Evolutionary conservation across 192 early-diverging fungal species (phyloP).

Genomic region (Podila epicladia): DNA sequence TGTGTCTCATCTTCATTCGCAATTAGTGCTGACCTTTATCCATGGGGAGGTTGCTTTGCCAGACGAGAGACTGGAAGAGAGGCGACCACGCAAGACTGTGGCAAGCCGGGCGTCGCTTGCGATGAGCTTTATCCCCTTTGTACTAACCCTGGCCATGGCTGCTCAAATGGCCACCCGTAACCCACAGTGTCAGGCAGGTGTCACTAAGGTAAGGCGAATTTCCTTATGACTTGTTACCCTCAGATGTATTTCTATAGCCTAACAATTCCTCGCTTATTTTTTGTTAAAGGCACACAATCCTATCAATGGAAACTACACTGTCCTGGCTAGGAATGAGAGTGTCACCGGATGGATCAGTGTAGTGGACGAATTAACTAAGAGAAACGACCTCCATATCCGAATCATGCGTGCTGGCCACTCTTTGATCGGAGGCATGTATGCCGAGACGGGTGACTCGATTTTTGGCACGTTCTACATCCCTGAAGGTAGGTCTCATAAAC

Average conservation of each 20-base stretch:
- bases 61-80: slow-evolving; percentile 41
- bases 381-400: slow-evolving; percentile 65
- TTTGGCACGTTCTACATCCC: slow-evolving; percentile 87
- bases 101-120: slow-evolving; percentile 17
- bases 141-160: slow-evolving; percentile 39
- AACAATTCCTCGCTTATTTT: background rate
- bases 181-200: slow-evolving; percentile 59
- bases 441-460: slow-evolving; percentile 71
- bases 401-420: slow-evolving; percentile 90
- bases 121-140: slow-evolving; percentile 51
- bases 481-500: slow-evolving; percentile 63
- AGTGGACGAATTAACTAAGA: slow-evolving; percentile 61
- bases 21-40: slow-evolving; percentile 33
- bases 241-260: background rate
- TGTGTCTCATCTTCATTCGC: background rate
- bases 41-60: slow-evolving; percentile 55
- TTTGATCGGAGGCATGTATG: slow-evolving; percentile 86
- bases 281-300: slow-evolving; percentile 24
- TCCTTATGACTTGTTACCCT: background rate
- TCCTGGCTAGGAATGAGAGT: slow-evolving; percentile 81
- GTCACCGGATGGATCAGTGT: slow-evolving; percentile 85
- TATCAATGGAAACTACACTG: slow-evolving; percentile 34
- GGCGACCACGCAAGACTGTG: slow-evolving; percentile 14
- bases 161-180: slow-evolving; percentile 56
- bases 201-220: slow-evolving; percentile 50